Percentiles rank a stretch among this genome's conserved stretches.
Conservation (phyloP, 2,329 filamentous ascomycete genomes). For the Calonectria pseudoturangicola region DNA sequence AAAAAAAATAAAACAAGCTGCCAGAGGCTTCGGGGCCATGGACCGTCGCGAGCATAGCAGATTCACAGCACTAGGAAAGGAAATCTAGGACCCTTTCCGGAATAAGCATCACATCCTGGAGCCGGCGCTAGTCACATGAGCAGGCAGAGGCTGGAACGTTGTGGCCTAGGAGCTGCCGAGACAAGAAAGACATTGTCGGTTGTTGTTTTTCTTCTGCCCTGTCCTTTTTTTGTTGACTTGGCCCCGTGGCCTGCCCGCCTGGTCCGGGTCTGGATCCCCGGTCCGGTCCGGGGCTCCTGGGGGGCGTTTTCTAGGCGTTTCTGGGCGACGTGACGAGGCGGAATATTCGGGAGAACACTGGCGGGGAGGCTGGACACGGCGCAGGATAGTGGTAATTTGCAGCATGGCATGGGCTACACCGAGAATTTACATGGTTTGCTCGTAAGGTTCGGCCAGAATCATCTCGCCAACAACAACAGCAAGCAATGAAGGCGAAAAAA, state of each 20-base stretch:
- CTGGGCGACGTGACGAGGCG: slow-evolving; percentile 2
- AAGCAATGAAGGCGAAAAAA: neutral
- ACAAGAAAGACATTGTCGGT: slow-evolving; percentile 9
- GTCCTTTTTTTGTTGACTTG: slow-evolving; percentile 16
- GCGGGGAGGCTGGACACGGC: slow-evolving; percentile 10
- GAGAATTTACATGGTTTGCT: neutral
- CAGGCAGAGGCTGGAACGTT: slow-evolving; percentile 2
- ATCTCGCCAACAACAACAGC: neutral
- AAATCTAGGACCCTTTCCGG: slow-evolving; percentile 10
- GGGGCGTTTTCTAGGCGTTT: slow-evolving; percentile 24
- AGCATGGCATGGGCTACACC: slow-evolving; percentile 8
- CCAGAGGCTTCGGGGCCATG: neutral
- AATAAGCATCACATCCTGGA: slow-evolving; percentile 2
- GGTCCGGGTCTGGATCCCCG: slow-evolving; percentile 19
- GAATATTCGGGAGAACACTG: slow-evolving; percentile 19
- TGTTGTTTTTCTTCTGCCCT: neutral
- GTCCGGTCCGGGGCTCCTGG: slow-evolving; percentile 26
- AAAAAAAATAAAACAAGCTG: slow-evolving; percentile 25
- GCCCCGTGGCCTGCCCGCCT: slow-evolving; percentile 7
- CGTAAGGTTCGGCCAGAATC: neutral
- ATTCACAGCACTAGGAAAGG: slow-evolving; percentile 15
- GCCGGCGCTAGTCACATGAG: slow-evolving; percentile 17
- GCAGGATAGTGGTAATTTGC: slow-evolving; percentile 22
- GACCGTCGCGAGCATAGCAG: slow-evolving; percentile 6
- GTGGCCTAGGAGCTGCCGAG: slow-evolving; percentile 3